Base-by-base conservation (phyloP, 2,329 filamentous ascomycete species). In the Aspergillus pseudoterreus region DNA sequence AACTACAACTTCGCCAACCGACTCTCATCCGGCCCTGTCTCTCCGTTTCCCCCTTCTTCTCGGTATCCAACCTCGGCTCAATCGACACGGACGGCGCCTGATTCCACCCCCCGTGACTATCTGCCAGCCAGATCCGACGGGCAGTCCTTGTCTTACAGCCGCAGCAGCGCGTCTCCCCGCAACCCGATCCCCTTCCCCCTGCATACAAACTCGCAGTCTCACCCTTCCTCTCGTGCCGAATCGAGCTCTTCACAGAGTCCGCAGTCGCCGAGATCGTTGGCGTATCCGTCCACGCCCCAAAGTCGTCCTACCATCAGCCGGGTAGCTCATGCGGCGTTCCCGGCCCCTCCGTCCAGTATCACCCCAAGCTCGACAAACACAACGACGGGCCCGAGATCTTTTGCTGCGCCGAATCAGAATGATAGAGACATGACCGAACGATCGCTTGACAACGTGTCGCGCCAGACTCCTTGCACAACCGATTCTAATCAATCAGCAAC, bases 71-170 rank as follows among this genome's bases (percentile, higher is more conserved):
- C 52, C 15, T 47, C 51, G 36, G 39, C 47, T 38, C 52, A 58
- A 39, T 45, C 58, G 17, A 47, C 58, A 48, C 45, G 49, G 30
- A 57, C 54, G 48, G 61, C 19, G 19, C 19, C 57, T 52, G 64
- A 63, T 55, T 57, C 71, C 32, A 69, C 70, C 47, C 63, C 69
- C 47, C 64, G 69, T 50, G 67, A 72, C 57, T 69, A 69, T 56
- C 47, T 69, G 55, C 58, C 56, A 48, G 54, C 64, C 49, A 63
- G 63, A 56, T 60, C 66, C 42, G 62, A 69, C 52, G 57, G 48
- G 38, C 59, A 59, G 52, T 45, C 55, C 46, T 52, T 58, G 49
- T 62, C 55, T 54, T 53, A 61, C 24, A 57, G 54, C 62, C 52
- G 49, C 49, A 50, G 53, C 41, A 46, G 49, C 52, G 46, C 54